These are phyloP conservation scores for Cladosporium colombiae DNA, from an alignment of 2,329 filamentous ascomycete species.

Conservation along the genomic window DNA sequence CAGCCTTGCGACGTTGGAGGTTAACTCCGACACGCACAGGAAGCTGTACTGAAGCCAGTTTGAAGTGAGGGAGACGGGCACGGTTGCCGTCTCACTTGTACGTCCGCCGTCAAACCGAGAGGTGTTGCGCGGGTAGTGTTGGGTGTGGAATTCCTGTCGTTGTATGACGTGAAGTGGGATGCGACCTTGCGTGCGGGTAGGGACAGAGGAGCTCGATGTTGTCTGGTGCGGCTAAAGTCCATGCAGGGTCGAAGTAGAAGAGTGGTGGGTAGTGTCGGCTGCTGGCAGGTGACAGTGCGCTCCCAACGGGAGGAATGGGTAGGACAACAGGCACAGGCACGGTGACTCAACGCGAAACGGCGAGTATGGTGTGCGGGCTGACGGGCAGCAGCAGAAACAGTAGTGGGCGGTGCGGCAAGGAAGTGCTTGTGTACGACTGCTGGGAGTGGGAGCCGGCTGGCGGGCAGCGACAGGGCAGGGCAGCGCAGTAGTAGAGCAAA, in stretches of 20 bases:
- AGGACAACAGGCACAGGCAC: slow-evolving; percentile 17
- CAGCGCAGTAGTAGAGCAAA: not conserved
- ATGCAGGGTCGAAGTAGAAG: slow-evolving; percentile 17
- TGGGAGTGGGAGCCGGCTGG: not conserved
- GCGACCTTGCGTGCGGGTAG: slow-evolving; percentile 18
- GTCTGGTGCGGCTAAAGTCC: slow-evolving; percentile 18
- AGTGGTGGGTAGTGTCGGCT: slow-evolving; percentile 7
- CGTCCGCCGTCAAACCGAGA: slow-evolving; percentile 20
- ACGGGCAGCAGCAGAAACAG: not conserved
- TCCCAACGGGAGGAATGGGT: slow-evolving; percentile 18
- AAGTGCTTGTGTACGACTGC: slow-evolving; percentile 18
- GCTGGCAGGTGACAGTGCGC: slow-evolving; percentile 19
- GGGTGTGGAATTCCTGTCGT: not conserved
- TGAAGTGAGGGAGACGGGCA: slow-evolving; percentile 25
- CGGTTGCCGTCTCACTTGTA: slow-evolving; percentile 21
- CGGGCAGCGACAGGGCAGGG: not conserved
- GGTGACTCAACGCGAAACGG: slow-evolving; percentile 20
- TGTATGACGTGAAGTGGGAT: slow-evolving; percentile 20
- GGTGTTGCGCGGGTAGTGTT: slow-evolving; percentile 10
- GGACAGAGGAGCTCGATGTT: slow-evolving; percentile 13
- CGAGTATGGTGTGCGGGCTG: slow-evolving; percentile 18
- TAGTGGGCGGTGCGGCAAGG: slow-evolving; percentile 17
- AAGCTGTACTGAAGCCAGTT: slow-evolving; percentile 38
- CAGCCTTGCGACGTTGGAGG: slow-evolving; percentile 24
- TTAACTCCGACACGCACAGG: slow-evolving; percentile 32